phyloP scores from a whole-genome alignment of 2,329 filamentous ascomycete genomes.

The Keithomyces neogunnii region DNA sequence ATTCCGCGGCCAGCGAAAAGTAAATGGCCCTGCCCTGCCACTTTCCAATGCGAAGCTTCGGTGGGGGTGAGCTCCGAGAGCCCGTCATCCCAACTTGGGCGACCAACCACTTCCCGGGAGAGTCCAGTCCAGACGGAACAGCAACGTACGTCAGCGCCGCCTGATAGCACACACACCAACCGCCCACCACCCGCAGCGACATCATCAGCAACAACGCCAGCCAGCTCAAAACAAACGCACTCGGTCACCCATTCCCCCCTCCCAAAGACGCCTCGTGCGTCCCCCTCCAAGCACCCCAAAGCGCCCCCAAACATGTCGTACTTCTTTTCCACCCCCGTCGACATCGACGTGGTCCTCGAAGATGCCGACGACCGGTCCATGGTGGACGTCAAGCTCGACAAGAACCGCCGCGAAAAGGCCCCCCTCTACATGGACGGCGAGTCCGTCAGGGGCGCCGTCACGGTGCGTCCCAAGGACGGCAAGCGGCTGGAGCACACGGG shows the following conservation, averaged over 20 bases:
- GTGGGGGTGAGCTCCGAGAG: background rate
- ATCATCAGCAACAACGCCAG: background rate
- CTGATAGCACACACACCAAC: conserved; percentile 2
- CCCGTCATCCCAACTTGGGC: background rate
- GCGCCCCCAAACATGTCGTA: conserved; percentile 64
- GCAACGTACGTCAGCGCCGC: conserved; percentile 25
- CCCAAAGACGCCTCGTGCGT: background rate
- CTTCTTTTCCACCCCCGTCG: conserved; percentile 95
- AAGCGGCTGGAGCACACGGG: conserved; percentile 96
- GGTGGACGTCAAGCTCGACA: conserved; percentile 97
- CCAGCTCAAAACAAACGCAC: too few species aligned
- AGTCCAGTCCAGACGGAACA: background rate
- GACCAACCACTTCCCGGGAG: too few species aligned
- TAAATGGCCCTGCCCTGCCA: too few species aligned
- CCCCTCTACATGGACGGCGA: conserved; percentile 97
- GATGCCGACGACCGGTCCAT: conserved; percentile 89
- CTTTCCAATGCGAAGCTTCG: background rate
- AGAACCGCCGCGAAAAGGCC: conserved; percentile 93
- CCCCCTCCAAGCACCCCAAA: background rate
- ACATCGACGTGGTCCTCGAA: conserved; percentile 97
- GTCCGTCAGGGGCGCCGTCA: conserved; percentile 94
- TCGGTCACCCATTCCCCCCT: too few species aligned
- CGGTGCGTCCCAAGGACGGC: conserved; percentile 92
- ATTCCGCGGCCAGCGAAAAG: too few species aligned
- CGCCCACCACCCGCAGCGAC: background rate